Conservation (phyloP, 192 early-diverging fungal genomes). For the Coemansia sp. region DNA sequence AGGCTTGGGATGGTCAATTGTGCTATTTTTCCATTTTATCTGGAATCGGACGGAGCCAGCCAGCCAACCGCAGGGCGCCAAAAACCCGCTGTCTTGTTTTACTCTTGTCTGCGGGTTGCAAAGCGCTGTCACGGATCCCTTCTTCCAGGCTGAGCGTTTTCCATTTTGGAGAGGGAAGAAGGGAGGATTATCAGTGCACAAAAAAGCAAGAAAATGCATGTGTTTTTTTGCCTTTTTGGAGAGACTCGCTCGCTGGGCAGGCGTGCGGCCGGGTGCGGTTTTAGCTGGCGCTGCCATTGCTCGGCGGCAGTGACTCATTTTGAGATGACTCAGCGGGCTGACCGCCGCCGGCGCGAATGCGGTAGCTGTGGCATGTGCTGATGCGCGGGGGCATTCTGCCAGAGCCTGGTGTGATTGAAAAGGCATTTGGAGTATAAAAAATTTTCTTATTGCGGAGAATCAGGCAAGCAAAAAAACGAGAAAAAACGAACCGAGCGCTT, state of each 20-base stretch:
- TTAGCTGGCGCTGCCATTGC: background rate
- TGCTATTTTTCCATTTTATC: too few relatives aligned
- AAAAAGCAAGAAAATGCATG: background rate
- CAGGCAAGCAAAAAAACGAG: background rate
- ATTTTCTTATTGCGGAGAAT: background rate
- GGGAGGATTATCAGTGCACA: background rate
- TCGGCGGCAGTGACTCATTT: conserved; percentile 12
- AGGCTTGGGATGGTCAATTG: too few relatives aligned
- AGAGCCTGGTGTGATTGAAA: too few relatives aligned
- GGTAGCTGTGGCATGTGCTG: conserved; percentile 1
- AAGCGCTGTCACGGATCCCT: conserved; percentile 8
- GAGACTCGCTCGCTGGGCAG: too few relatives aligned
- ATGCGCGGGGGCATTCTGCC: too few relatives aligned
- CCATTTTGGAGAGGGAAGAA: too few relatives aligned
- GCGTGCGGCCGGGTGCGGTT: background rate
- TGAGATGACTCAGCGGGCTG: conserved; percentile 13
- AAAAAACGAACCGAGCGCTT: conserved; percentile 44
- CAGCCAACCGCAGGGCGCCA: too few relatives aligned
- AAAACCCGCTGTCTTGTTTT: too few relatives aligned
- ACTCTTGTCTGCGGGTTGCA: too few relatives aligned
- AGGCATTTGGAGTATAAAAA: background rate
- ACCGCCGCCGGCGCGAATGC: background rate
- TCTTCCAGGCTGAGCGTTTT: too few relatives aligned
- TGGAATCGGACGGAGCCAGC: too few relatives aligned
- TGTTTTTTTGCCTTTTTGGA: background rate